A percentile compares a stretch with the other conserved stretches of the same genome.
Evolutionary conservation across 441 rosid species (phyloP).

Genomic region (Erysimum pusillum): DNA sequence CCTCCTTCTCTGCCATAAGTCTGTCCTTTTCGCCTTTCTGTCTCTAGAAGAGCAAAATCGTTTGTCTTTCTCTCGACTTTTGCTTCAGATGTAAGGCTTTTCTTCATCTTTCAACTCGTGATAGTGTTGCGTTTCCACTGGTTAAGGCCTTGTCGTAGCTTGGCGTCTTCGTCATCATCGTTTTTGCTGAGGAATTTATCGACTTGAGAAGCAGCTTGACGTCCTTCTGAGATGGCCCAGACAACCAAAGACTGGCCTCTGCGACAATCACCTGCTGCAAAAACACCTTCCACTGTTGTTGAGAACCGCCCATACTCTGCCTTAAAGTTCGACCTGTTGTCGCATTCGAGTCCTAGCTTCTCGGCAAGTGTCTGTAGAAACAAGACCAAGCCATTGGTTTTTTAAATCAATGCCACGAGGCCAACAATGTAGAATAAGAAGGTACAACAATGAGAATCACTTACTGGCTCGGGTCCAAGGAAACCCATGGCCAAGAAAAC

Average conservation of each 20-base stretch:
- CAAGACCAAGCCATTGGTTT: constrained; percentile 3
- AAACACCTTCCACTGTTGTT: constrained; percentile 87
- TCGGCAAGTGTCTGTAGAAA: constrained; percentile 79
- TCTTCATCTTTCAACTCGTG: neutral
- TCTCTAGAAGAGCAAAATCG: neutral
- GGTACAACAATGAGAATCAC: constrained; percentile 40
- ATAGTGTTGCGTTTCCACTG: constrained; percentile 32
- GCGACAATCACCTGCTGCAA: constrained; percentile 99
- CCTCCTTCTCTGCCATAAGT: constrained; percentile 18
- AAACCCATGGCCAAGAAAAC: constrained; percentile 98
- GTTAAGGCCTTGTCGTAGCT: constrained; percentile 27
- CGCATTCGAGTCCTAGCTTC: constrained; percentile 86
- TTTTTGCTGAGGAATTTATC: constrained; percentile 64
- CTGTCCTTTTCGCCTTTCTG: neutral
- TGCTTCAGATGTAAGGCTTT: constrained; percentile 32
- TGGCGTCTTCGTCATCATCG: constrained; percentile 19
- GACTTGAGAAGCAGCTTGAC: constrained; percentile 96
- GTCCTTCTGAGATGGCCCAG: constrained; percentile 99
- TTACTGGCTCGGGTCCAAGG: constrained; percentile 96
- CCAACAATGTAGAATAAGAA: neutral
- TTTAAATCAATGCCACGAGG: neutral
- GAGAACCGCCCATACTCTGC: constrained; percentile 97
- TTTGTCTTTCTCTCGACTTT: constrained; percentile 25
- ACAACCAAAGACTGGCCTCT: constrained; percentile 99
- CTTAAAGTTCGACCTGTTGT: constrained; percentile 89